These are phyloP conservation scores for Thinopyrum obtusiflorum DNA, from an alignment of 202 grass and related monocot species.

Conservation along the genomic window DNA sequence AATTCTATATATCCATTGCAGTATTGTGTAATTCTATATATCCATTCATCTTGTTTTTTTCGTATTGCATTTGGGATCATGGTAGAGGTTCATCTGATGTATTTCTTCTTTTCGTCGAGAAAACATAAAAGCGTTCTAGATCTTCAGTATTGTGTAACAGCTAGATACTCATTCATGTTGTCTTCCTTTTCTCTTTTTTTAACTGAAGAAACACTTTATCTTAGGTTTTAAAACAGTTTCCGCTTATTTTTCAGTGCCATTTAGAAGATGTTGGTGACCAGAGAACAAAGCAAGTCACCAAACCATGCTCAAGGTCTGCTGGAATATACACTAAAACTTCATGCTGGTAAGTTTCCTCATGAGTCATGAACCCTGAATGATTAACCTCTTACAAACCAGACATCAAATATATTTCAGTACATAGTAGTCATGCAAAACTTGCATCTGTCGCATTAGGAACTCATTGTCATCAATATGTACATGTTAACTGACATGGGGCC, in stretches of 20 bases:
- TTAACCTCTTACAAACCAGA: background rate
- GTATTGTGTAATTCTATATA: background rate
- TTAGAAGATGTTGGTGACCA: background rate
- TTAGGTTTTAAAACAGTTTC: background rate
- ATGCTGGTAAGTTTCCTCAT: background rate
- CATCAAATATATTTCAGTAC: background rate
- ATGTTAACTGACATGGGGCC: constrained; percentile 33
- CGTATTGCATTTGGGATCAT: background rate
- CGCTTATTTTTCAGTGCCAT: background rate
- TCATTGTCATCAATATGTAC: constrained; percentile 23
- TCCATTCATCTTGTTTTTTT: background rate
- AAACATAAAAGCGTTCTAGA: background rate
- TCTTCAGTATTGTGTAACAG: background rate
- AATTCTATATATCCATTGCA: too few relatives aligned
- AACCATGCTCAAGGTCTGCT: background rate
- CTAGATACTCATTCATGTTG: background rate
- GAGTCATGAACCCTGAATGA: background rate
- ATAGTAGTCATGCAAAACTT: background rate
- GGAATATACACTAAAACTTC: background rate
- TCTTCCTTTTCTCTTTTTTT: background rate
- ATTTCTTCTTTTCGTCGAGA: background rate
- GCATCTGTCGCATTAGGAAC: background rate
- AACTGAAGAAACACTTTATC: too few relatives aligned
- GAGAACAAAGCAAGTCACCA: background rate
- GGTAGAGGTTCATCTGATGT: background rate